These are phyloP conservation scores for Sugiyamaella pinicola DNA, from an alignment of 1,139 yeast species.

Conservation along the genomic window DNA sequence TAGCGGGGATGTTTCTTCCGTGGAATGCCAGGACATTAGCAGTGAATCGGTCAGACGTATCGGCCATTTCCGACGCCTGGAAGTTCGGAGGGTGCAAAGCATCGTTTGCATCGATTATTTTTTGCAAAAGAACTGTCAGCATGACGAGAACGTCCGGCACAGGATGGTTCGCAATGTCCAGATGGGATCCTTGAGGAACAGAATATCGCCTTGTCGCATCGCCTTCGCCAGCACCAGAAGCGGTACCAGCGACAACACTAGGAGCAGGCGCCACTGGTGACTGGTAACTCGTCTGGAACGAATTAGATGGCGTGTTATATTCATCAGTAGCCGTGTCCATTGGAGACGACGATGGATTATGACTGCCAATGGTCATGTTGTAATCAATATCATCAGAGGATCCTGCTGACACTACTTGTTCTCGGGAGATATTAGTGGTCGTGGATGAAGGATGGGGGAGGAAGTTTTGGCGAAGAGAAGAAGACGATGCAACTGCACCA, in stretches of 20 bases:
- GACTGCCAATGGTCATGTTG: constrained; percentile 9
- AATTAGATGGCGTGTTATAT: constrained; percentile 5
- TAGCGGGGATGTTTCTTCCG: constrained; percentile 95
- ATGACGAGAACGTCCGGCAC: constrained; percentile 77
- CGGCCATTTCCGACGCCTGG: constrained; percentile 38
- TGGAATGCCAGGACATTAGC: constrained; percentile 88
- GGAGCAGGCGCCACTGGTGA: constrained; percentile 22
- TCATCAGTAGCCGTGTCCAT: constrained; percentile 20
- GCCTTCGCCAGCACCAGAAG: constrained; percentile 25
- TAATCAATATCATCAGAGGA: constrained; percentile 22
- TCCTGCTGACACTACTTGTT: constrained; percentile 31
- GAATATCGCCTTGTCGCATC: constrained; percentile 34
- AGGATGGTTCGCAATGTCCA: constrained; percentile 82
- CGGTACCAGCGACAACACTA: constrained; percentile 17
- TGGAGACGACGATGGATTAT: constrained; percentile 18
- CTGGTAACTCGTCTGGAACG: constrained; percentile 22
- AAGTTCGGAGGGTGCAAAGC: constrained; percentile 73
- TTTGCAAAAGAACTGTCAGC: constrained; percentile 81
- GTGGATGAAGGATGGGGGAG: constrained; percentile 36
- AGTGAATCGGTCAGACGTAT: constrained; percentile 36
- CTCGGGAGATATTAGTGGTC: constrained; percentile 39
- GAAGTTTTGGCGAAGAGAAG: constrained; percentile 28
- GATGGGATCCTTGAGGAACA: constrained; percentile 47
- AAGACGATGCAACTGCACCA: constrained; percentile 6
- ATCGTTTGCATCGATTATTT: constrained; percentile 92